These are phyloP conservation scores for Monosporascus sp. DNA, from an alignment of 2,329 filamentous ascomycete genomes.

Conservation along the genomic window DNA sequence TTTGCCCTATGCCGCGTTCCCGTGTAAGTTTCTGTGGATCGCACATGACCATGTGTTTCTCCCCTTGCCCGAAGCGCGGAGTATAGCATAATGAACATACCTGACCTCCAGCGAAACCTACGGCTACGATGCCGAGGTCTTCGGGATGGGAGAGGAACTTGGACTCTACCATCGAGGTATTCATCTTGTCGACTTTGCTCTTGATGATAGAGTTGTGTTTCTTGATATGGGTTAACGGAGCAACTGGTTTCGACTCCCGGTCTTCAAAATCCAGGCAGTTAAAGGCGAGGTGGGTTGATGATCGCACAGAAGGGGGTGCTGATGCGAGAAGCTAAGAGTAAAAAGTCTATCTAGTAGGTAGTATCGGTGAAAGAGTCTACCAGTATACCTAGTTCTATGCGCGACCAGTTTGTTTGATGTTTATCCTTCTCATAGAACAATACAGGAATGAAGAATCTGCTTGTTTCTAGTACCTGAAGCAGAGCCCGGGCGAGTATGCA, in stretches of 20 bases:
- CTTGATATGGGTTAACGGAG: background rate
- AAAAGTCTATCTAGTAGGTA: too few relatives aligned
- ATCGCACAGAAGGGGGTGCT: too few relatives aligned
- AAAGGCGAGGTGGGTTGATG: too few relatives aligned
- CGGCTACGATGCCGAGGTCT: constrained; percentile 86
- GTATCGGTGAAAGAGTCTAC: too few relatives aligned
- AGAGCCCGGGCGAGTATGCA: background rate
- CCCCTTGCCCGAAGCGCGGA: background rate
- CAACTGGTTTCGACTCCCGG: background rate
- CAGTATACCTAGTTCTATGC: too few relatives aligned
- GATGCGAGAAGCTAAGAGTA: too few relatives aligned
- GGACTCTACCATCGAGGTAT: constrained; percentile 49
- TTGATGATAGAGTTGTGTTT: background rate
- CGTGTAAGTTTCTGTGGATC: too few relatives aligned
- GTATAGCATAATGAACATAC: constrained; percentile 42
- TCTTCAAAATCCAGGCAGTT: too few relatives aligned
- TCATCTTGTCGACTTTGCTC: constrained; percentile 30
- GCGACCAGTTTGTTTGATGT: too few relatives aligned
- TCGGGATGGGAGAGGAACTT: constrained; percentile 76
- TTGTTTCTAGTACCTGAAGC: too few relatives aligned
- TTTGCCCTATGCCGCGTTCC: constrained; percentile 54
- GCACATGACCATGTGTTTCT: background rate
- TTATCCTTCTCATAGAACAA: too few relatives aligned
- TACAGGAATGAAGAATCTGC: too few relatives aligned
- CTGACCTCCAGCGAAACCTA: constrained; percentile 95